Base-by-base conservation (phyloP, 495 filamentous ascomycete species). In the Neurospora discreta region DNA sequence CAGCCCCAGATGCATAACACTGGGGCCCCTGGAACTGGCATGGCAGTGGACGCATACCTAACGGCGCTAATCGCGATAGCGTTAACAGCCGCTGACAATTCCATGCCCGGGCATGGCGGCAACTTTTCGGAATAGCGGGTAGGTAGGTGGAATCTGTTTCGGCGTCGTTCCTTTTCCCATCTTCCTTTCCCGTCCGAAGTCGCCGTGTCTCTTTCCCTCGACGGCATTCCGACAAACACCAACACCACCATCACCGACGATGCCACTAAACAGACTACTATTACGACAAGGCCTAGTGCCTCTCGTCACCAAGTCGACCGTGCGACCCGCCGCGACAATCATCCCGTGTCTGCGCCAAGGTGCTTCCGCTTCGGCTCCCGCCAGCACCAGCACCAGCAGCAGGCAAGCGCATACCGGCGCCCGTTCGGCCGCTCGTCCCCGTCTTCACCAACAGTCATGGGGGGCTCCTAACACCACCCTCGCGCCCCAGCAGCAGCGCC, bases 201-300 rank as follows among this genome's bases (percentile, higher is more conserved):
- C 26, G 26, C 30, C 52, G 52, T 30, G 20, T 65, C 7, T 36
- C 33, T 65, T 42, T 67, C 16, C 10, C 13, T 38, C 8, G 15
- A 26, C 71, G 33, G 41, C 44, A 70, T 18, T 30, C n/a, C 15
- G 15, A 11, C 33, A 46, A 33, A 40, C 18, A 18, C 18, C 72
- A 70, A 13, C 10, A 23, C 10, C 33, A 18, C 18, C 44, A 52
- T 20, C 20, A 11, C 20, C 39, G 39, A 72, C 69, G 23, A 79
- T 79, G 76, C 72, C 78, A 26, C 69, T 75, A 40, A 77, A 33
- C 40, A 80, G 73, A 39, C 60, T 79, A 42, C 23, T 78, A 52
- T 18, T 65, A 65, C 52, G 26, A 65, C 73, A 77, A 52, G 77
- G 78, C 70, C 15, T 80, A 16, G 74, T 75, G 76, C 78, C 78